Evolutionary conservation across 176 grass and related monocot species (phyloP).

Genomic region (Juncus effusus): DNA sequence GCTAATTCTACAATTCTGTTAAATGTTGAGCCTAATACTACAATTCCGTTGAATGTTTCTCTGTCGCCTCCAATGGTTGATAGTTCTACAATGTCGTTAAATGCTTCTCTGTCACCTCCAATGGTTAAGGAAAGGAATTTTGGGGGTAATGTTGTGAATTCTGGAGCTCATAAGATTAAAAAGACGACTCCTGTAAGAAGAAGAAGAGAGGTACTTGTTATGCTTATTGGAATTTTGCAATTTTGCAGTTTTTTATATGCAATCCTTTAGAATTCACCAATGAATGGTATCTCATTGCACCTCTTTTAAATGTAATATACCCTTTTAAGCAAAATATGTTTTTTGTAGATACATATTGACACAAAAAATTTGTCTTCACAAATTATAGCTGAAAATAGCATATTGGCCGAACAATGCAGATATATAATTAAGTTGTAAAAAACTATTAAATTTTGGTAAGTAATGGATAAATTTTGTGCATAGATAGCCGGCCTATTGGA

Average conservation of each 20-base stretch:
- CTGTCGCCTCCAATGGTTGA: not conserved
- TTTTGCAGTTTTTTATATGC: not conserved
- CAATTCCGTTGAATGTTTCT: not conserved
- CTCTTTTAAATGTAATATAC: too few species aligned
- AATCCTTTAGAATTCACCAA: not conserved
- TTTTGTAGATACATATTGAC: too few species aligned
- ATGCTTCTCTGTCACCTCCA: not conserved
- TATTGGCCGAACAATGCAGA: too few species aligned
- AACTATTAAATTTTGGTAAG: not conserved
- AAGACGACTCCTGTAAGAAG: constrained; percentile 3
- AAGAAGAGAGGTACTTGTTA: constrained; percentile 39
- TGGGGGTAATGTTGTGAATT: constrained; percentile 8
- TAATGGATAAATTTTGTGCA: constrained; percentile 12
- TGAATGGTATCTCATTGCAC: too few species aligned
- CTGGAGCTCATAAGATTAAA: not conserved
- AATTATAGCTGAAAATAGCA: too few species aligned
- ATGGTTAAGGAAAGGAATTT: constrained; percentile 7
- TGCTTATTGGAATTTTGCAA: not conserved
- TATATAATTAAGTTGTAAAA: too few species aligned
- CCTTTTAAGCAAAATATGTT: too few species aligned
- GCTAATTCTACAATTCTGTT: not conserved
- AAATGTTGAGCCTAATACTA: too few species aligned
- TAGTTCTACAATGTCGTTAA: not conserved
- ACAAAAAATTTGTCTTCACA: too few species aligned
- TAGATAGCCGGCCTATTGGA: constrained; percentile 62